These are phyloP conservation scores for Naganishia vaughanmartiniae DNA, from an alignment of 768 basidiomycete species.

Conservation along the genomic window DNA sequence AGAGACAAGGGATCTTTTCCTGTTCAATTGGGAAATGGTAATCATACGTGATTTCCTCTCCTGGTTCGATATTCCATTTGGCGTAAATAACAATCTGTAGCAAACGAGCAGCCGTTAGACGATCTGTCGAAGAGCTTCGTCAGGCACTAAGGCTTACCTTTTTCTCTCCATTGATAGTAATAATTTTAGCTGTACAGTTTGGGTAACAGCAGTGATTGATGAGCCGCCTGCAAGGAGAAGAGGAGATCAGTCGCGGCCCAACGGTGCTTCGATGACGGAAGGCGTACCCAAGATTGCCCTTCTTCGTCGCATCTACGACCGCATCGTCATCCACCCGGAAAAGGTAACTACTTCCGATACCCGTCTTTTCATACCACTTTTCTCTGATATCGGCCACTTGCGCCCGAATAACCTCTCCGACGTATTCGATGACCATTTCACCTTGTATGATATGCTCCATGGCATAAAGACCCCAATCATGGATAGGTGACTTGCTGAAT, in stretches of 20 bases:
- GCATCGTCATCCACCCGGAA: conserved; percentile 97
- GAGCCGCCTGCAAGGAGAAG: conserved; percentile 64
- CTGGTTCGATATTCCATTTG: conserved; percentile 89
- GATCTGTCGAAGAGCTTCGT: neutral
- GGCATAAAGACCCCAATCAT: conserved; percentile 97
- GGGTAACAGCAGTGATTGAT: conserved; percentile 99
- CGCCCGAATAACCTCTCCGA: conserved; percentile 92
- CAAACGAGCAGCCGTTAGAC: neutral
- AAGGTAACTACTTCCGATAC: conserved; percentile 95
- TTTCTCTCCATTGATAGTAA: conserved; percentile 57
- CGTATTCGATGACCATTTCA: conserved; percentile 99
- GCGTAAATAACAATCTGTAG: conserved; percentile 94
- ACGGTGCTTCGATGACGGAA: conserved; percentile 58
- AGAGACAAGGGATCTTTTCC: conserved; percentile 83
- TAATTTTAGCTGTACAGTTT: conserved; percentile 58
- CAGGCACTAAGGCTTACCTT: conserved; percentile 41
- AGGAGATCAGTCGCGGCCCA: conserved; percentile 10
- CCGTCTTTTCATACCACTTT: conserved; percentile 93
- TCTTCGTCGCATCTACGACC: conserved; percentile 98
- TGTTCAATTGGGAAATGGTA: conserved; percentile 99
- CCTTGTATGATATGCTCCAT: conserved; percentile 90
- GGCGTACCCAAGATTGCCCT: conserved; percentile 78
- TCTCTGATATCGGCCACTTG: conserved; percentile 95
- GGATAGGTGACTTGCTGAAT: conserved; percentile 91
- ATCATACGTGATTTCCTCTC: conserved; percentile 98